These are phyloP conservation scores for Pachyrhizus erosus DNA, from an alignment of 306 rosid species.

Conservation along the genomic window DNA sequence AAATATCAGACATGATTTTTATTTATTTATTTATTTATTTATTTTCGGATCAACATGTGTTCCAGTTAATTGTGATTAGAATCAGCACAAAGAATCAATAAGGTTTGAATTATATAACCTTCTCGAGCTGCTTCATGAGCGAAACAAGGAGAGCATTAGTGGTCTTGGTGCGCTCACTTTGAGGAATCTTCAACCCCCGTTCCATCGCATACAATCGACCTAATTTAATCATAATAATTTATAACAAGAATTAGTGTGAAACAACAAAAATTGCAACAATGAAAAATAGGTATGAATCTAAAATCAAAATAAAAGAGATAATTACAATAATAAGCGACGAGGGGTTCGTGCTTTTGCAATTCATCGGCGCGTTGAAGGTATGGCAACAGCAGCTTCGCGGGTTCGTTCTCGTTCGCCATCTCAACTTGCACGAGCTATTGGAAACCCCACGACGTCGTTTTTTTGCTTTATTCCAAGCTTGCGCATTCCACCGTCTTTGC, in stretches of 20 bases:
- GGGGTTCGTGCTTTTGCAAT: constrained; percentile 97
- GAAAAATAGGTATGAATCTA: constrained; percentile 21
- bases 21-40: not conserved
- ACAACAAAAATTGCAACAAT: not conserved
- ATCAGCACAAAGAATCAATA: not conserved
- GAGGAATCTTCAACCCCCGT: constrained; percentile 90
- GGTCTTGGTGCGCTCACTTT: constrained; percentile 89
- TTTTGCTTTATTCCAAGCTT: not conserved
- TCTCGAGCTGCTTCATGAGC: constrained; percentile 98
- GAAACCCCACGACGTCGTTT: constrained; percentile 36
- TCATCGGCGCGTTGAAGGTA: constrained; percentile 99
- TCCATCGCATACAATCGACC: constrained; percentile 99
- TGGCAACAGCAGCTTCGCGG: constrained; percentile 93
- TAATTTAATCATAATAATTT: constrained; percentile 16
- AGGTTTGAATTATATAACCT: constrained; percentile 51
- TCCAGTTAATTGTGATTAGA: constrained; percentile 21
- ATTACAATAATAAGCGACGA: constrained; percentile 92
- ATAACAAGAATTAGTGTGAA: not conserved
- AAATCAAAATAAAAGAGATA: not conserved
- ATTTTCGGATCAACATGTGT: not conserved
- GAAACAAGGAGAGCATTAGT: constrained; percentile 89
- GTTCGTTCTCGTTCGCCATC: constrained; percentile 94
- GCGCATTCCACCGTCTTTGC: not conserved
- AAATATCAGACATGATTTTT: not conserved
- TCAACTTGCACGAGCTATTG: not conserved